A percentile compares a stretch with the other conserved stretches of the same genome.
Evolutionary conservation across 208 protist genomes (phyloP).

Genomic region (Wallacemonas sp.): DNA sequence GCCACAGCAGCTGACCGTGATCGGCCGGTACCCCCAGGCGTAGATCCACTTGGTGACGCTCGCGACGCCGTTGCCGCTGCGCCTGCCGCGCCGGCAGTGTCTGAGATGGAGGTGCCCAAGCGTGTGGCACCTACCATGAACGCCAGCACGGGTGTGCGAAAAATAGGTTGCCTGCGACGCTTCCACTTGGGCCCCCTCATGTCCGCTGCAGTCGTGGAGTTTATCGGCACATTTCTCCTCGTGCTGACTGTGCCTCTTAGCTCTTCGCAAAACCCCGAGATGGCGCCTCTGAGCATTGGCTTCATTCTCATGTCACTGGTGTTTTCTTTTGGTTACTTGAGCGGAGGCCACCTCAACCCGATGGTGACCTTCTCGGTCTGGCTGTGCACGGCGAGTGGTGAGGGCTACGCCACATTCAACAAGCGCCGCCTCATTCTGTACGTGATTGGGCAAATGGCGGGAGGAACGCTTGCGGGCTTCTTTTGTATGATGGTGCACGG

Average conservation of each 20-base stretch:
- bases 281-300: constrained; percentile 69
- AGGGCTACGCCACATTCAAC: constrained; percentile 41
- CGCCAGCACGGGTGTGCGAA: constrained; percentile 31
- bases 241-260: constrained; percentile 76
- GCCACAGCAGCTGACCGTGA: background rate
- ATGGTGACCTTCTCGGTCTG: constrained; percentile 81
- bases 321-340: constrained; percentile 83
- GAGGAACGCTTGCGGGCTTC: constrained; percentile 53
- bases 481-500: constrained; percentile 72
- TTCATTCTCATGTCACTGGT: constrained; percentile 79
- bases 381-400: constrained; percentile 42
- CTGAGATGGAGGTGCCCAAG: background rate
- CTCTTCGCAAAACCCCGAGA: constrained; percentile 55
- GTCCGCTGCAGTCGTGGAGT: constrained; percentile 76
- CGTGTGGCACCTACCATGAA: constrained; percentile 11
- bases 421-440: constrained; percentile 66
- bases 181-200: constrained; percentile 58
- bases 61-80: background rate
- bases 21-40: too few relatives aligned
- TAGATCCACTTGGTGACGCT: too few relatives aligned
- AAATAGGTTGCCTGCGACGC: constrained; percentile 53
- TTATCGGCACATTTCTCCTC: constrained; percentile 79
- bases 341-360: constrained; percentile 82
- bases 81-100: background rate
- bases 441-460: constrained; percentile 71